These are phyloP conservation scores for Suhomyces ambrosiae DNA, from an alignment of 1,139 yeast genomes.

Conservation along the genomic window DNA sequence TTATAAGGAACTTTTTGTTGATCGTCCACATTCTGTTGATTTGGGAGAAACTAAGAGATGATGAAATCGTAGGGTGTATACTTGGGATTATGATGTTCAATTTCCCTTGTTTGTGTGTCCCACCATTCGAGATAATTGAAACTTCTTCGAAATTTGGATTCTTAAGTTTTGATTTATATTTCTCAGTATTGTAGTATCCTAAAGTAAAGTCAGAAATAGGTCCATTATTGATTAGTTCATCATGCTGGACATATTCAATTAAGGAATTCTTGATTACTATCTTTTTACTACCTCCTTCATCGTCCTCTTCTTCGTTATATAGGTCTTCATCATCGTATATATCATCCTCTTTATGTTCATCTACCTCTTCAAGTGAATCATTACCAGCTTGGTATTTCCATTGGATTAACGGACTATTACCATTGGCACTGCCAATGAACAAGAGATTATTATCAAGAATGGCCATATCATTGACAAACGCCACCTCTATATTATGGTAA, in stretches of 20 bases:
- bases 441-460: constrained; percentile 38
- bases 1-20: constrained; percentile 58
- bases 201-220: constrained; percentile 72
- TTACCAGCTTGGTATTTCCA: constrained; percentile 27
- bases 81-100: constrained; percentile 65
- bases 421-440: constrained; percentile 39
- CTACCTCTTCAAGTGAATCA: constrained; percentile 2
- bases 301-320: constrained; percentile 34
- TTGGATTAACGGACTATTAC: constrained; percentile 40
- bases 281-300: constrained; percentile 24
- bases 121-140: constrained; percentile 72
- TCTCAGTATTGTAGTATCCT: constrained; percentile 62
- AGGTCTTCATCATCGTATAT: constrained; percentile 15
- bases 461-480: constrained; percentile 38
- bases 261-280: constrained; percentile 29
- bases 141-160: constrained; percentile 69
- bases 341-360: constrained; percentile 5
- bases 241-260: constrained; percentile 49
- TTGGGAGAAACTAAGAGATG: constrained; percentile 74
- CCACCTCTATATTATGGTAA: constrained; percentile 26
- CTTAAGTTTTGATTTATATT: constrained; percentile 58
- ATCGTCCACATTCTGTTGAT: constrained; percentile 78
- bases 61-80: constrained; percentile 63
- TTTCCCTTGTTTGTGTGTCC: constrained; percentile 57
- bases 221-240: constrained; percentile 66